Conservation (phyloP, 2,329 filamentous ascomycete species). For the Talaromyces atroroseus region DNA sequence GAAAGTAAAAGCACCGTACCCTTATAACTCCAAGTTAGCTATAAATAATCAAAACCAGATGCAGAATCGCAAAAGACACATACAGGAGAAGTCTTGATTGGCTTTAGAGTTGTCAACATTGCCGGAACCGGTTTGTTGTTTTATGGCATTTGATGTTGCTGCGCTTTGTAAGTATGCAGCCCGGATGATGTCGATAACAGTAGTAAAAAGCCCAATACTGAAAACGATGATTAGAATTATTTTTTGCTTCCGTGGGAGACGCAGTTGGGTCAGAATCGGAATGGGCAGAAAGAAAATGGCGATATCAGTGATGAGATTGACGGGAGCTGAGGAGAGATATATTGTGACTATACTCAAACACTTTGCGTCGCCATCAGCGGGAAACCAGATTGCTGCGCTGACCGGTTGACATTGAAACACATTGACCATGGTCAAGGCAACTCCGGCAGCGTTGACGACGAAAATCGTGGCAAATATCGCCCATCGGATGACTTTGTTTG, state of each 20-base stretch:
- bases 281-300: slow-evolving; percentile 83
- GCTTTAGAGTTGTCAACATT: slow-evolving; percentile 2
- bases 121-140: slow-evolving; percentile 15
- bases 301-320: slow-evolving; percentile 88
- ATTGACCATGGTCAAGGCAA: slow-evolving; percentile 77
- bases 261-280: slow-evolving; percentile 81
- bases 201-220: slow-evolving; percentile 77
- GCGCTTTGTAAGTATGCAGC: slow-evolving; percentile 86
- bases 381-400: slow-evolving; percentile 58
- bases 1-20: slow-evolving; percentile 76
- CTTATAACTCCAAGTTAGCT: slow-evolving; percentile 43
- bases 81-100: slow-evolving; percentile 50
- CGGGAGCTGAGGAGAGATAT: slow-evolving; percentile 69
- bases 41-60: slow-evolving; percentile 28
- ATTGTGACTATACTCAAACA: slow-evolving; percentile 61
- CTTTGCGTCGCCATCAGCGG: slow-evolving; percentile 40
- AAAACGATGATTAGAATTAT: slow-evolving; percentile 83
- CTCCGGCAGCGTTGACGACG: slow-evolving; percentile 72
- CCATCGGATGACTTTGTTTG: slow-evolving; percentile 69
- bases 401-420: slow-evolving; percentile 80
- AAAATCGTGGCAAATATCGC: slow-evolving; percentile 74
- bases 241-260: slow-evolving; percentile 78
- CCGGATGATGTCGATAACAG: slow-evolving; percentile 79
- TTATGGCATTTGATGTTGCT: slow-evolving; percentile 34
- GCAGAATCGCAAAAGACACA: slow-evolving; percentile 4